Evolutionary conservation across 192 early-diverging fungal genomes (phyloP).

Genomic region (Mortierella hygrophila): DNA sequence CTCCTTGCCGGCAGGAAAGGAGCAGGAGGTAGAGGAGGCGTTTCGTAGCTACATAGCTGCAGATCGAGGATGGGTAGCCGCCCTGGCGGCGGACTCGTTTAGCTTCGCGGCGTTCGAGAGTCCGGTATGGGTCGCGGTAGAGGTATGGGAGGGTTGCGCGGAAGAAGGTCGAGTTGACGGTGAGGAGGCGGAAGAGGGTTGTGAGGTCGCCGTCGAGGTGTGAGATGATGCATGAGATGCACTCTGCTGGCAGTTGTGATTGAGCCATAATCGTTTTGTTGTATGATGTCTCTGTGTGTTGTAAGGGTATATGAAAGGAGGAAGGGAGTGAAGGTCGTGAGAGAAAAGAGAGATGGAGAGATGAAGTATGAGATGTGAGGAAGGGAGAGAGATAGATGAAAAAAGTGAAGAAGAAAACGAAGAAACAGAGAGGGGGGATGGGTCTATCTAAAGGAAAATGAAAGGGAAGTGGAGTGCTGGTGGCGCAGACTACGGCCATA

Average conservation of each 20-base stretch:
- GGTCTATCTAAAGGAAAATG: not conserved
- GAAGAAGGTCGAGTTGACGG: slow-evolving; percentile 30
- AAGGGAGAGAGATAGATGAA: not conserved
- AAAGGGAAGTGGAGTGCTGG: not conserved
- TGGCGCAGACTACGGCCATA: not conserved
- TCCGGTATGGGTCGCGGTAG: slow-evolving; percentile 34
- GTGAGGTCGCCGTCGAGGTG: slow-evolving; percentile 30
- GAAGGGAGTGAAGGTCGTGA: not conserved
- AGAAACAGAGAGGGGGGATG: not conserved
- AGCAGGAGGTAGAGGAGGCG: slow-evolving; percentile 29
- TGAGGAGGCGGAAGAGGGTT: slow-evolving; percentile 23
- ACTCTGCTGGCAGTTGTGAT: slow-evolving; percentile 18
- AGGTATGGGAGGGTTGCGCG: slow-evolving; percentile 21
- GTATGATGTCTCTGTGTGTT: not conserved
- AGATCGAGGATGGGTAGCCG: not conserved
- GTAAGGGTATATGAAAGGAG: not conserved
- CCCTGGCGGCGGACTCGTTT: not conserved
- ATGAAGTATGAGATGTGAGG: not conserved
- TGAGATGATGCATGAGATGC: slow-evolving; percentile 25
- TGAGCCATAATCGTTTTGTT: not conserved
- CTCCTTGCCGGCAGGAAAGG: slow-evolving; percentile 28
- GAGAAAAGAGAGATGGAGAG: not conserved
- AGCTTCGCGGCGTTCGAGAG: slow-evolving; percentile 6
- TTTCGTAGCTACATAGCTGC: not conserved
- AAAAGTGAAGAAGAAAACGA: not conserved